A percentile compares a stretch with the other conserved stretches of the same genome.
Evolutionary conservation across 192 early-diverging fungal species (phyloP).

Genomic region (Rhizoclosmatium sp.): DNA sequence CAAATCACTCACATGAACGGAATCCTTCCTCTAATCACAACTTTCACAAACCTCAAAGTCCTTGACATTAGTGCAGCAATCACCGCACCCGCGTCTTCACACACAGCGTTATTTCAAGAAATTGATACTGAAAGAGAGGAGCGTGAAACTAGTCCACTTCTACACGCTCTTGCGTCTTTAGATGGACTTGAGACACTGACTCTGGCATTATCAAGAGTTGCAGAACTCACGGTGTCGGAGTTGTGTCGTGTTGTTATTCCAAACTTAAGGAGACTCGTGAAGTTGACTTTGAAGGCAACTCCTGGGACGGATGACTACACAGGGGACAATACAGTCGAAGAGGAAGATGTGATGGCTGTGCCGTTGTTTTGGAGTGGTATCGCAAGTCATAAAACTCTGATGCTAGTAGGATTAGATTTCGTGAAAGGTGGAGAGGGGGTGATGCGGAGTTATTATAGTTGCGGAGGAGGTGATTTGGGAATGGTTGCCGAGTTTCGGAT

Average conservation of each 20-base stretch:
- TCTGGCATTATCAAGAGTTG: neutral
- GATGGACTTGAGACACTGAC: neutral
- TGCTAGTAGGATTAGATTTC: slow-evolving; percentile 38
- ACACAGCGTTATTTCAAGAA: neutral
- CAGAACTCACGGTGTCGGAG: slow-evolving; percentile 8
- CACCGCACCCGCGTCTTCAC: neutral
- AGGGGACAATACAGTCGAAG: slow-evolving; percentile 36
- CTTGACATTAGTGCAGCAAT: neutral
- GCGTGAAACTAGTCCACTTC: neutral
- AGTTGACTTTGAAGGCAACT: slow-evolving; percentile 15
- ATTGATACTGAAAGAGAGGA: neutral
- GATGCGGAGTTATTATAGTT: slow-evolving; percentile 27
- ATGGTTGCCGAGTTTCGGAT: slow-evolving; percentile 22
- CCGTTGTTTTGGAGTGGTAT: slow-evolving; percentile 10
- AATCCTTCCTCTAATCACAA: slow-evolving; percentile 5
- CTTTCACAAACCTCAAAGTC: neutral
- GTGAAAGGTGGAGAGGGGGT: slow-evolving; percentile 31
- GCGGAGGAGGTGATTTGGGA: slow-evolving; percentile 26
- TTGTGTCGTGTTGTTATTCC: neutral
- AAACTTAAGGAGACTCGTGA: neutral
- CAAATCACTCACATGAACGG: neutral
- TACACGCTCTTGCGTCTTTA: neutral
- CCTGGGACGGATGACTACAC: slow-evolving; percentile 13
- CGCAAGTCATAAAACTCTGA: neutral
- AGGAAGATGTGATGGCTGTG: slow-evolving; percentile 32